phyloP scores from a whole-genome alignment of 257 asterid genomes.

The Primulina eburnea region DNA sequence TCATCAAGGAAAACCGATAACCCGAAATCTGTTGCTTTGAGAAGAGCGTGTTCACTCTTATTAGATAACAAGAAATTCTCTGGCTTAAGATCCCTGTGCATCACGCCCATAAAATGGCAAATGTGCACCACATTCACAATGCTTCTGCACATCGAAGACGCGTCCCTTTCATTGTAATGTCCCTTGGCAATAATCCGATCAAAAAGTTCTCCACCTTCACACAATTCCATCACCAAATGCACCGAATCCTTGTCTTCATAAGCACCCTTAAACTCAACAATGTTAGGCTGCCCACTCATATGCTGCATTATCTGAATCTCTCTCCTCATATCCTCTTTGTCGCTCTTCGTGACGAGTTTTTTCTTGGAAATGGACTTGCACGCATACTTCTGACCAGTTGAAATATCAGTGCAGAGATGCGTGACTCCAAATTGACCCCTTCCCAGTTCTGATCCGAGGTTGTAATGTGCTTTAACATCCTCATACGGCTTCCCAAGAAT shows the following conservation, averaged over 20 bases:
- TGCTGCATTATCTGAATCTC: constrained; percentile 88
- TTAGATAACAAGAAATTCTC: constrained; percentile 76
- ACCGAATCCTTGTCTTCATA: constrained; percentile 68
- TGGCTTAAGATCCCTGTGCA: constrained; percentile 82
- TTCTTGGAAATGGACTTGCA: constrained; percentile 76
- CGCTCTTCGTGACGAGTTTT: constrained; percentile 58
- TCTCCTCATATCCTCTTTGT: constrained; percentile 75
- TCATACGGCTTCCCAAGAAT: constrained; percentile 65
- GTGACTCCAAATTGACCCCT: constrained; percentile 84
- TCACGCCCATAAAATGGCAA: constrained; percentile 83
- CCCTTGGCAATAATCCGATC: constrained; percentile 73
- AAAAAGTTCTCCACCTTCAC: constrained; percentile 83
- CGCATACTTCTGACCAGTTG: constrained; percentile 53
- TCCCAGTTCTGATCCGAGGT: constrained; percentile 64
- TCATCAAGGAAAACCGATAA: constrained; percentile 72
- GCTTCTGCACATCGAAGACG: constrained; percentile 62
- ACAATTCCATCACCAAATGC: constrained; percentile 77
- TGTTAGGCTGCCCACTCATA: constrained; percentile 72
- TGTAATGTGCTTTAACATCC: constrained; percentile 49
- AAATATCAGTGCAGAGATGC: constrained; percentile 48
- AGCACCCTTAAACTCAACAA: constrained; percentile 76
- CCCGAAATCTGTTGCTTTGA: constrained; percentile 82
- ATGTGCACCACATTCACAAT: constrained; percentile 71
- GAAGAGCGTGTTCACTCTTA: constrained; percentile 46
- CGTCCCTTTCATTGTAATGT: constrained; percentile 70